Conservation (phyloP, 2,329 filamentous ascomycete genomes). For the Botrytis porri region DNA sequence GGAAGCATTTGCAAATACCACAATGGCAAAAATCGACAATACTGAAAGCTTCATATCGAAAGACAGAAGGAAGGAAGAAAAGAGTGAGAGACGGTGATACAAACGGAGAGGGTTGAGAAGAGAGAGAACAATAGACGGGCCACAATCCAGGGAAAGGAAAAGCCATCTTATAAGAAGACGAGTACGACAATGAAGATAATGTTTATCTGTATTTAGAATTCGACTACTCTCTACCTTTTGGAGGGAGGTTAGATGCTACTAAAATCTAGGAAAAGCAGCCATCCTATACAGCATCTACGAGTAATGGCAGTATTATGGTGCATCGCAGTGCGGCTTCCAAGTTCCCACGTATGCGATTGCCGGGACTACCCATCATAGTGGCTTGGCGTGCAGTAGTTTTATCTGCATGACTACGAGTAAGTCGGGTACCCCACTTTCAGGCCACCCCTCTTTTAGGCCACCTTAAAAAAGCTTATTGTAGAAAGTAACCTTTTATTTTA, state of each 20-base stretch:
- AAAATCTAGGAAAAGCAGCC: not conserved
- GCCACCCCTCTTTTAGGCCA: too few species aligned
- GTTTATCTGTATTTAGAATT: not conserved
- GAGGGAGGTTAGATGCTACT: too few species aligned
- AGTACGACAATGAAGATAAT: not conserved
- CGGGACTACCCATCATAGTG: not conserved
- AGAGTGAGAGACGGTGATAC: not conserved
- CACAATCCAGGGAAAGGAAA: not conserved
- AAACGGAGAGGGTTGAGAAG: not conserved
- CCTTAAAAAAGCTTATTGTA: too few species aligned
- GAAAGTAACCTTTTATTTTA: too few species aligned
- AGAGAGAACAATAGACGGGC: not conserved
- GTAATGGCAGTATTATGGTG: not conserved
- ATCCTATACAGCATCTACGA: not conserved
- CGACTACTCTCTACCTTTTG: not conserved
- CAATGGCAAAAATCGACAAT: conserved; percentile 1
- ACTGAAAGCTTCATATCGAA: conserved; percentile 9
- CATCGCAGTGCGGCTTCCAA: not conserved
- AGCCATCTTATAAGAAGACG: not conserved
- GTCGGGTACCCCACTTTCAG: too few species aligned
- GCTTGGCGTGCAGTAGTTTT: not conserved
- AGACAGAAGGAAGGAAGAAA: not conserved
- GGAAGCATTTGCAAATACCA: conserved; percentile 9
- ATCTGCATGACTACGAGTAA: not conserved
- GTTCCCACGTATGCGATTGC: not conserved